Evolutionary conservation across 164 flowering plant genomes (phyloP), one percentile per base, ranked within the genome.

Genomic region (Dillenia suffruticosa): DNA sequence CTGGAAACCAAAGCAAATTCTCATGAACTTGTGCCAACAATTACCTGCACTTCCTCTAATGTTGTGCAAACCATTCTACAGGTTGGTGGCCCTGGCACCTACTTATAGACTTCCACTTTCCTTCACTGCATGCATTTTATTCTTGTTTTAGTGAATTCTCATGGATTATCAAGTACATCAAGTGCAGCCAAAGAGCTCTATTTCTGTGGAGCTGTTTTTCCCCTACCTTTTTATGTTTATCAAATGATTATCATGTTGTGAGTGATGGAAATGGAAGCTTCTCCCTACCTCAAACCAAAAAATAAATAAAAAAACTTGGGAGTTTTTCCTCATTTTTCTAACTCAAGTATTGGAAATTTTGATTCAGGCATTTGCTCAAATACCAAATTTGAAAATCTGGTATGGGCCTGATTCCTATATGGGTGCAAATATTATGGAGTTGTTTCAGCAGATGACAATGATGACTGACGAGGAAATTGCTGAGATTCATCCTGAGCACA

Each of bases 341-440:
- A 54, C 12, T 22, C 60, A 48, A 62, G 10, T 32, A 32, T 46
- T 52, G 17, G 52, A 62, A 52, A 45, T 40, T 56, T 49, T 65
- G 45, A 47, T 56, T 24, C 79, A 94, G 99, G 96, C 96, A 54
- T 94, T 91, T 82, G 81, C 96, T 53, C 90, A 94, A 78, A 74
- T 94, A 32, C 90, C 95, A 50, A 83, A 83, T 66, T 67, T 91
- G 44, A 81, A 78, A 16, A 64, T 94, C 59, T 88, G 83, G 81
- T 94, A 94, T 74, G 99, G 99, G 52, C 99, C 99, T 49, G 97
- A 94, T 72, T 80, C 96, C 49, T 94, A 94, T 77, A 94, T 94
- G 97, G 99, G 99, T 71, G 96, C 97, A 69, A 94, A 94, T 70
- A 83, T 94, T 46, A 73, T 58, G 16, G 91, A 91, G 74, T 70